Percentiles rank a stretch among this genome's conserved stretches.
Evolutionary conservation across 2,329 filamentous ascomycete genomes (phyloP).

Genomic region (Hymenoscyphus occultus): DNA sequence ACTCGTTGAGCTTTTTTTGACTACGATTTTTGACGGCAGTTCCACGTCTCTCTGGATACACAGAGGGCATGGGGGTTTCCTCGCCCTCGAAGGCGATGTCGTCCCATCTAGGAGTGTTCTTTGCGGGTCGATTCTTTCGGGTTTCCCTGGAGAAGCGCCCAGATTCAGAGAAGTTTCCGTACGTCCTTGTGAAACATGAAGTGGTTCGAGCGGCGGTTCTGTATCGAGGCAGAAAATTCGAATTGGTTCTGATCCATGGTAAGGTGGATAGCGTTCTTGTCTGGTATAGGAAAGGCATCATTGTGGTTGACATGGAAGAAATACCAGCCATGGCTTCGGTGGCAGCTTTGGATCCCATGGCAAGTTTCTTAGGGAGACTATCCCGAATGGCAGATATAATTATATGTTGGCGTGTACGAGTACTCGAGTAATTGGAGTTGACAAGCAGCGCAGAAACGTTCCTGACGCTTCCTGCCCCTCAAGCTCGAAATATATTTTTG

Average conservation of each 20-base stretch:
- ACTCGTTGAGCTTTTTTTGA: conserved; percentile 9
- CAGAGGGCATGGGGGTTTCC: not conserved
- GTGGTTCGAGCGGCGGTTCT: not conserved
- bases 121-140: not conserved
- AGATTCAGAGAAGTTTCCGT: not conserved
- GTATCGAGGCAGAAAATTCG: not conserved
- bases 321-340: not conserved
- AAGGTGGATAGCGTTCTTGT: conserved; percentile 56
- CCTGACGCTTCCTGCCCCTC: not conserved
- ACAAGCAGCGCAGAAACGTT: not conserved
- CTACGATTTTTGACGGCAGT: not conserved
- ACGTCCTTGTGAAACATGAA: not conserved
- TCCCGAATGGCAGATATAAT: not conserved
- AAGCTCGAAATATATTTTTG: not conserved
- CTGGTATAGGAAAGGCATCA: conserved; percentile 70
- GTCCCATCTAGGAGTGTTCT: not conserved
- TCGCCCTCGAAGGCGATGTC: conserved; percentile 7
- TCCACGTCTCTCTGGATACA: not conserved
- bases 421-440: too few species aligned
- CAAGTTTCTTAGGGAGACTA: too few species aligned
- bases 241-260: conserved; percentile 26
- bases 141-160: not conserved
- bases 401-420: not conserved
- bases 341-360: conserved; percentile 5
- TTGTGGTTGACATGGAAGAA: conserved; percentile 33